Evolutionary conservation across 2,329 filamentous ascomycete genomes (phyloP).

Genomic region (Tolypocladium tropicale): DNA sequence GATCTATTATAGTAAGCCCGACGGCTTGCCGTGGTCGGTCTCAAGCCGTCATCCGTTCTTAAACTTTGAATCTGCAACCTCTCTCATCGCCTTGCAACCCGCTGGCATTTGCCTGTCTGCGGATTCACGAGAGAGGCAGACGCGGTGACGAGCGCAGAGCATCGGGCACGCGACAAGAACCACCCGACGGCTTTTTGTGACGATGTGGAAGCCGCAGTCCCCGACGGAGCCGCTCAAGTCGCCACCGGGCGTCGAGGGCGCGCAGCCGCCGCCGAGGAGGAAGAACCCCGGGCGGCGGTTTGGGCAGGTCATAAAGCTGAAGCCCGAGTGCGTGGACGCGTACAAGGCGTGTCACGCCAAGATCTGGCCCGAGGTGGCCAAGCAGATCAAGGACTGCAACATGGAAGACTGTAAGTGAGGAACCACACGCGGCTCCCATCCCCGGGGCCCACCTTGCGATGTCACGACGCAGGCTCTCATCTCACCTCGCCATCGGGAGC

Average conservation of each 20-base stretch:
- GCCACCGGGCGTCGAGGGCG: background rate
- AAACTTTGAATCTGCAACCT: background rate
- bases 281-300: constrained; percentile 44
- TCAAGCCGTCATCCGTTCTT: background rate
- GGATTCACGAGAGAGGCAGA: background rate
- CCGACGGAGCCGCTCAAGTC: constrained; percentile 6
- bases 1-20: too few relatives aligned
- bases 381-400: constrained; percentile 66
- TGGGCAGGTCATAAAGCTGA: constrained; percentile 64
- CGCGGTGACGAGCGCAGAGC: background rate
- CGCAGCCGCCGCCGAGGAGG: constrained; percentile 8
- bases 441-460: background rate
- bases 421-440: background rate
- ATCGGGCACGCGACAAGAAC: background rate
- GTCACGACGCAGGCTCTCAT: too few relatives aligned
- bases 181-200: background rate
- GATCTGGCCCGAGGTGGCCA: constrained; percentile 69
- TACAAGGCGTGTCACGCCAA: constrained; percentile 66
- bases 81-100: background rate
- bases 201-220: constrained; percentile 15
- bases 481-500: too few relatives aligned
- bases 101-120: background rate
- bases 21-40: background rate
- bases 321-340: constrained; percentile 51
- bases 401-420: constrained; percentile 55